phyloP scores from a whole-genome alignment of 73 alveolate genomes.

The Effrenium voratum region DNA sequence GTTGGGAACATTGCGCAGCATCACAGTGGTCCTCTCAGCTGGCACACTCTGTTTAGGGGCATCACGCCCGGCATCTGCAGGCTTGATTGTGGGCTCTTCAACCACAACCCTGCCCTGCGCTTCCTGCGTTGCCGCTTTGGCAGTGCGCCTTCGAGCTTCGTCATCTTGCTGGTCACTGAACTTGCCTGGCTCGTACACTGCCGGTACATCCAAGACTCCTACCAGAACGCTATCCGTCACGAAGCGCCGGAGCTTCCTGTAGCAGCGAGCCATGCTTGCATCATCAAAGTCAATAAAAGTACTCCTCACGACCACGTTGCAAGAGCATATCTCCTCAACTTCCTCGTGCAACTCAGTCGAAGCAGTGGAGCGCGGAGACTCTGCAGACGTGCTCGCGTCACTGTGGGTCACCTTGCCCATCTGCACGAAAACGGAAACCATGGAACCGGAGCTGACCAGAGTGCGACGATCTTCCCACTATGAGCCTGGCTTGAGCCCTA shows the following conservation, averaged over 20 bases:
- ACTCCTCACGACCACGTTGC: slow-evolving; percentile 31
- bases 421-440: too few species aligned
- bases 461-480: too few species aligned
- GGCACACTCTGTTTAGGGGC: background rate
- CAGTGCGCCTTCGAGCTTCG: background rate
- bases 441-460: too few species aligned
- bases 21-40: slow-evolving; percentile 97
- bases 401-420: too few species aligned
- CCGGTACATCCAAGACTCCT: slow-evolving; percentile 7
- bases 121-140: background rate
- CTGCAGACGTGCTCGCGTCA: too few species aligned
- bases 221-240: background rate
- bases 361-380: too few species aligned
- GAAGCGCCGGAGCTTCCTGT: slow-evolving; percentile 53
- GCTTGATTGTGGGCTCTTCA: background rate
- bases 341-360: background rate
- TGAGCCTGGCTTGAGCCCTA: too few species aligned
- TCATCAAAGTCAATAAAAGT: slow-evolving; percentile 33
- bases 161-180: background rate
- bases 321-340: background rate
- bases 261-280: slow-evolving; percentile 6
- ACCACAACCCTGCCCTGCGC: background rate
- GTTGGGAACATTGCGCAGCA: slow-evolving; percentile 99
- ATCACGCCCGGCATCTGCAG: too few species aligned
- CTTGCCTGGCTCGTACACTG: slow-evolving; percentile 20